Conservation (phyloP, 2,329 filamentous ascomycete species). For the Thelonectria rubi region DNA sequence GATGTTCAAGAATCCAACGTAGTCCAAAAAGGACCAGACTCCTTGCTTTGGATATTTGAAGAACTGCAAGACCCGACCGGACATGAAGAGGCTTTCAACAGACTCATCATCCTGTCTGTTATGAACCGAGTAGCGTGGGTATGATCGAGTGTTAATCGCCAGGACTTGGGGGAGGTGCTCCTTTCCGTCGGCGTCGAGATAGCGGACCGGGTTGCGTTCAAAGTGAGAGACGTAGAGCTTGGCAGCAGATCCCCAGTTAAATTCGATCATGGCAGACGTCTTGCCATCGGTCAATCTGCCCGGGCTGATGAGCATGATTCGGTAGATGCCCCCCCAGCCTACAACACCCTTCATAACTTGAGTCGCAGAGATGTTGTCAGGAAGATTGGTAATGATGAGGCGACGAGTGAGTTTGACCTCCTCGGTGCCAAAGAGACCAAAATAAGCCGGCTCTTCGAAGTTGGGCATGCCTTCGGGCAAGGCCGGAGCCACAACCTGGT, state of each 20-base stretch:
- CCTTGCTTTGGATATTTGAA: conserved; percentile 28
- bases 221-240: background rate
- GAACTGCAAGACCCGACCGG: conserved; percentile 30
- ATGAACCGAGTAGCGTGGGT: background rate
- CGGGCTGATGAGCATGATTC: conserved; percentile 15
- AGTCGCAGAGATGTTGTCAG: background rate
- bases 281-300: background rate
- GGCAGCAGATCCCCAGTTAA: conserved; percentile 18
- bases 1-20: conserved; percentile 25
- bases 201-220: background rate
- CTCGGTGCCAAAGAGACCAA: too few relatives aligned
- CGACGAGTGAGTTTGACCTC: conserved; percentile 29
- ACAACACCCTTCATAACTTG: conserved; percentile 37
- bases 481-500: conserved; percentile 7
- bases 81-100: background rate
- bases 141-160: background rate
- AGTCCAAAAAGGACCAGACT: conserved; percentile 36
- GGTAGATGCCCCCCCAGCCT: conserved; percentile 25
- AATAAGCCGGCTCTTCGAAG: background rate
- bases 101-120: background rate
- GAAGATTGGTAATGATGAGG: conserved; percentile 38
- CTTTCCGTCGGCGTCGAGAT: conserved; percentile 1
- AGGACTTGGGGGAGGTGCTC: background rate
- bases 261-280: conserved; percentile 30
- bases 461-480: background rate